Conservation (phyloP, 2,329 filamentous ascomycete species). For the Cladosporium sp. region DNA sequence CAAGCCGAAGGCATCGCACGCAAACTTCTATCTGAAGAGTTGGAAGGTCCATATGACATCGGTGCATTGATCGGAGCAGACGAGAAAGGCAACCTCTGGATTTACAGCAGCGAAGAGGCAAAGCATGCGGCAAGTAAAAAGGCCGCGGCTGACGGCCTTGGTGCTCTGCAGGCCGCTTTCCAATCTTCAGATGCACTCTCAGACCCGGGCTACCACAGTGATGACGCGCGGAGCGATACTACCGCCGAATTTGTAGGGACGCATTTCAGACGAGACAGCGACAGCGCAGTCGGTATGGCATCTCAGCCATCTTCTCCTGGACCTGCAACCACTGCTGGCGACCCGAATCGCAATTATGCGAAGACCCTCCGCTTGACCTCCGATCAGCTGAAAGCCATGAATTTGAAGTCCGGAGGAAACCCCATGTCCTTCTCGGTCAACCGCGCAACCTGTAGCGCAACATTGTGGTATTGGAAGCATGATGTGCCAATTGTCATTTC, state of each 20-base stretch:
- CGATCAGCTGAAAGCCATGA: constrained; percentile 82
- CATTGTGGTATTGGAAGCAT: constrained; percentile 90
- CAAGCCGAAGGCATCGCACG: constrained; percentile 89
- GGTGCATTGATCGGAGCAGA: constrained; percentile 92
- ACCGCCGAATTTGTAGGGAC: constrained; percentile 33
- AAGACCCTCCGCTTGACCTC: constrained; percentile 94
- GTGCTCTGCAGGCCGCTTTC: constrained; percentile 47
- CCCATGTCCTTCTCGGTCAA: constrained; percentile 96
- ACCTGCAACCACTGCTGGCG: constrained; percentile 44
- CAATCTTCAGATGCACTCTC: constrained; percentile 73
- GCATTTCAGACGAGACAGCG: constrained; percentile 63
- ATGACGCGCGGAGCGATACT: constrained; percentile 59
- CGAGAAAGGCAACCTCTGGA: constrained; percentile 96
- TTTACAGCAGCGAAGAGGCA: constrained; percentile 95
- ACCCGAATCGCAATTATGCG: constrained; percentile 81
- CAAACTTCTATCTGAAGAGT: constrained; percentile 84
- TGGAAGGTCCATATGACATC: constrained; percentile 94
- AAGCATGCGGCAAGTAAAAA: constrained; percentile 78
- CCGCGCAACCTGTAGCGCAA: constrained; percentile 81
- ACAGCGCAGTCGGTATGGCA: constrained; percentile 59
- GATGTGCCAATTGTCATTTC: constrained; percentile 94
- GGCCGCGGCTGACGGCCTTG: constrained; percentile 37
- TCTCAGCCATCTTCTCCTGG: constrained; percentile 49
- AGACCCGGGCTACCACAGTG: constrained; percentile 92
- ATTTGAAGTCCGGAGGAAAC: constrained; percentile 80